A percentile compares a stretch with the other conserved stretches of the same genome.
phyloP scores from a whole-genome alignment of 2,329 filamentous ascomycete species.

The Dactylella cylindrospora region DNA sequence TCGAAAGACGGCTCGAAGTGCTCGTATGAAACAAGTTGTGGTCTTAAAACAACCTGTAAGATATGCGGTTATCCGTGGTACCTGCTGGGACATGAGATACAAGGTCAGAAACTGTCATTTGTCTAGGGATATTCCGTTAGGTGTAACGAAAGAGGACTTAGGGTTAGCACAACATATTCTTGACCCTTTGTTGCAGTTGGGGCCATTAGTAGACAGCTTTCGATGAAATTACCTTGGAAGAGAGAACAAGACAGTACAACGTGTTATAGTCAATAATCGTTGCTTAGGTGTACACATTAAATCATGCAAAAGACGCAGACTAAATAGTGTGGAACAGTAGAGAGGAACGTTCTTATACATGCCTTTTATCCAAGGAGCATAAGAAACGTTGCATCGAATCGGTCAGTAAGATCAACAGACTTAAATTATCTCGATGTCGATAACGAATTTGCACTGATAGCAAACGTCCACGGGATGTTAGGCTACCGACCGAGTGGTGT shows the following conservation, averaged over 20 bases:
- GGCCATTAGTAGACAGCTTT: constrained; percentile 2
- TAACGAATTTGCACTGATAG: too few relatives aligned
- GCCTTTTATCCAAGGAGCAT: too few relatives aligned
- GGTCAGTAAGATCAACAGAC: too few relatives aligned
- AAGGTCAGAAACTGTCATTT: too few relatives aligned
- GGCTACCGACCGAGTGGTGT: too few relatives aligned
- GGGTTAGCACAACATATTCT: background rate
- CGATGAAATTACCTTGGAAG: background rate
- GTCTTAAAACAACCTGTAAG: background rate
- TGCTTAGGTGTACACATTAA: too few relatives aligned
- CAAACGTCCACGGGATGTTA: too few relatives aligned
- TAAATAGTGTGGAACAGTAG: too few relatives aligned
- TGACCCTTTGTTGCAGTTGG: background rate
- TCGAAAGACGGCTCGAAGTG: background rate
- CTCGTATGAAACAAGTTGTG: constrained; percentile 1
- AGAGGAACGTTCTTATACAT: too few relatives aligned
- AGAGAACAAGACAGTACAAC: background rate
- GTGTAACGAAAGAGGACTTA: background rate
- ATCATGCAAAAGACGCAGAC: too few relatives aligned
- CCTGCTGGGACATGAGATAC: constrained; percentile 11
- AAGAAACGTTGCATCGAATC: too few relatives aligned
- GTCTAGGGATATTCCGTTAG: background rate
- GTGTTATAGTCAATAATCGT: background rate
- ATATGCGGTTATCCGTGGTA: constrained; percentile 9
- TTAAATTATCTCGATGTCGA: too few relatives aligned